phyloP scores from a whole-genome alignment of 306 rosid genomes.

The Trifolium pratense region DNA sequence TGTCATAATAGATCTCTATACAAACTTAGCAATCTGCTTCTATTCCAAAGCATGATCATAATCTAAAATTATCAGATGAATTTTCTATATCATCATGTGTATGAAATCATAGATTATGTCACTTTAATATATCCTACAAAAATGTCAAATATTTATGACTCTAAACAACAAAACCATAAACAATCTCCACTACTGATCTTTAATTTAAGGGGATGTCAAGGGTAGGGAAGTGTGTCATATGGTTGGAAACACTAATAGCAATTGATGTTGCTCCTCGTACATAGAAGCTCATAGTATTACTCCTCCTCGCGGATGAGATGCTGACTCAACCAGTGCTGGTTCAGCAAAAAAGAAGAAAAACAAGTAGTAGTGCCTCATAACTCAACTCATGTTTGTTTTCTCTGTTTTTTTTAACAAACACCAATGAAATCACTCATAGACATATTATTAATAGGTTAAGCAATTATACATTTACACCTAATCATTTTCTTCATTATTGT shows the following conservation, averaged over 20 bases:
- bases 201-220: neutral
- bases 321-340: neutral
- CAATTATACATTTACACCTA: neutral
- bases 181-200: too few relatives aligned
- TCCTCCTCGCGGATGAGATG: neutral
- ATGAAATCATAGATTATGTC: too few relatives aligned
- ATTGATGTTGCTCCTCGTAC: neutral
- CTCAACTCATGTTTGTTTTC: neutral
- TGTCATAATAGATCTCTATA: too few relatives aligned
- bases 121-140: too few relatives aligned
- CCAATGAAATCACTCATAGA: neutral
- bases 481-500: too few relatives aligned
- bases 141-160: too few relatives aligned
- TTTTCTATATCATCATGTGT: too few relatives aligned
- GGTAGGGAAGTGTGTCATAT: neutral
- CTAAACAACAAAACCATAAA: too few relatives aligned
- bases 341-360: neutral
- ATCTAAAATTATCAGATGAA: too few relatives aligned
- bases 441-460: neutral
- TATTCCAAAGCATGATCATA: too few relatives aligned
- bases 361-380: neutral
- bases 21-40: too few relatives aligned
- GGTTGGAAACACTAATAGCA: neutral
- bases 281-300: neutral
- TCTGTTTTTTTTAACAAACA: neutral